These are phyloP conservation scores for Aspergillus puulaauensis DNA, from an alignment of 2,329 filamentous ascomycete species.

Conservation along the genomic window DNA sequence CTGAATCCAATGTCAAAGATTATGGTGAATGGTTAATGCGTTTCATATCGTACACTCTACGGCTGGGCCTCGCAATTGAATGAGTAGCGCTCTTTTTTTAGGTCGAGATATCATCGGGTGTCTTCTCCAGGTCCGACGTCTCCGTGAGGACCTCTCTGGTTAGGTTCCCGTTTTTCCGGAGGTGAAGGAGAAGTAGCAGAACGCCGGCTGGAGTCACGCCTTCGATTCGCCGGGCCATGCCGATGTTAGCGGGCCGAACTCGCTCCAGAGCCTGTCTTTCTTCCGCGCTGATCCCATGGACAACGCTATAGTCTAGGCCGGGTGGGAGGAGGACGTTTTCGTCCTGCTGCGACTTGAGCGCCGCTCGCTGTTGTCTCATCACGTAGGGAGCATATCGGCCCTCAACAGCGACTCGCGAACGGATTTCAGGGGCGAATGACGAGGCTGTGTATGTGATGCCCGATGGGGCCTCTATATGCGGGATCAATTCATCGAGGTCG, in stretches of 20 bases:
- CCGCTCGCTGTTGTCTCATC: conserved; percentile 65
- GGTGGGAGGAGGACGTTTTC: conserved; percentile 71
- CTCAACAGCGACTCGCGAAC: conserved; percentile 73
- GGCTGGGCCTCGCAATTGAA: neutral
- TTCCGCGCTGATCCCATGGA: conserved; percentile 75
- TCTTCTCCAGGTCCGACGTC: conserved; percentile 12
- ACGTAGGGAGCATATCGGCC: conserved; percentile 86
- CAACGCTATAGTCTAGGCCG: conserved; percentile 71
- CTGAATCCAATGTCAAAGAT: neutral
- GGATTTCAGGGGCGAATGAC: conserved; percentile 56
- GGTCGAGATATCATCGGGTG: conserved; percentile 14
- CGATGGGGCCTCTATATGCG: conserved; percentile 46
- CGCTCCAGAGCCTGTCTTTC: conserved; percentile 70
- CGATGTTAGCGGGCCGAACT: conserved; percentile 78
- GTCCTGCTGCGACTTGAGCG: conserved; percentile 69
- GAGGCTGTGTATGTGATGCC: conserved; percentile 47
- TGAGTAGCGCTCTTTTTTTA: neutral
- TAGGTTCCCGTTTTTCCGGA: conserved; percentile 20
- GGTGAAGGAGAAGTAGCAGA: conserved; percentile 43
- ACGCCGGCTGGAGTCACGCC: conserved; percentile 58
- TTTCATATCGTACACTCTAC: neutral
- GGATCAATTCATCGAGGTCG: conserved; percentile 57
- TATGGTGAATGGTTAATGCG: neutral
- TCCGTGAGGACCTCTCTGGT: neutral
- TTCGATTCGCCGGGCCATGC: conserved; percentile 84